phyloP scores from a whole-genome alignment of 1,284 basidiomycete species.

The Ceratorhiza oryzae-sativae region DNA sequence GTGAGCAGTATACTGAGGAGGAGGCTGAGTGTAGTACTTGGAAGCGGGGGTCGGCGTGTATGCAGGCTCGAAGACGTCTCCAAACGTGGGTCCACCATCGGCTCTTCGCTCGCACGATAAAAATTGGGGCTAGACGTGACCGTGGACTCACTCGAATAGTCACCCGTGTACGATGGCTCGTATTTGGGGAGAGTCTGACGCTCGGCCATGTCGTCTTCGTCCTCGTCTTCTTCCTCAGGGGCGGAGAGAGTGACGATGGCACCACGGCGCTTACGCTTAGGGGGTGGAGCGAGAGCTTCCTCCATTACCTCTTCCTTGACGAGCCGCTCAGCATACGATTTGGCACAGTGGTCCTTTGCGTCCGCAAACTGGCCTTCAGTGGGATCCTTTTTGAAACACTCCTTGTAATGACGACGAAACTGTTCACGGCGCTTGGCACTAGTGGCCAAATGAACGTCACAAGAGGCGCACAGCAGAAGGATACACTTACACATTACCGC shows the following conservation, averaged over 20 bases:
- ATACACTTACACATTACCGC: slow-evolving; percentile 10
- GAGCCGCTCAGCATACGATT: background rate
- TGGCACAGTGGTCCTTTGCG: background rate
- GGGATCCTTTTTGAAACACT: background rate
- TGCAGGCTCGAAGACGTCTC: background rate
- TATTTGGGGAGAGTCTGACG: background rate
- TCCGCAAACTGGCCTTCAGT: background rate
- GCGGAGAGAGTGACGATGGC: background rate
- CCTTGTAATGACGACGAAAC: background rate
- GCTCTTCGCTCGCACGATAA: background rate
- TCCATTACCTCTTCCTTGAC: background rate
- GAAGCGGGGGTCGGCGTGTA: background rate
- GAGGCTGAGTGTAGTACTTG: slow-evolving; percentile 3
- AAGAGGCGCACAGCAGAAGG: background rate
- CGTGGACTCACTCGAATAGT: background rate
- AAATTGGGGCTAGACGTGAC: background rate
- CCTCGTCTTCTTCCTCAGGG: slow-evolving; percentile 6
- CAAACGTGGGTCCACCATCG: background rate
- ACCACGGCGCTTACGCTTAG: slow-evolving; percentile 16
- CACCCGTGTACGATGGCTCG: background rate
- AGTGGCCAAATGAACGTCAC: background rate
- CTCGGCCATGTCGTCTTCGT: background rate
- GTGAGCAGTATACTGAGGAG: background rate
- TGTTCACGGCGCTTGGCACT: slow-evolving; percentile 20
- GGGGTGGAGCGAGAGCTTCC: background rate